Base-by-base conservation (phyloP, 305 asterid genomes). In the Solanum hybrid region DNA sequence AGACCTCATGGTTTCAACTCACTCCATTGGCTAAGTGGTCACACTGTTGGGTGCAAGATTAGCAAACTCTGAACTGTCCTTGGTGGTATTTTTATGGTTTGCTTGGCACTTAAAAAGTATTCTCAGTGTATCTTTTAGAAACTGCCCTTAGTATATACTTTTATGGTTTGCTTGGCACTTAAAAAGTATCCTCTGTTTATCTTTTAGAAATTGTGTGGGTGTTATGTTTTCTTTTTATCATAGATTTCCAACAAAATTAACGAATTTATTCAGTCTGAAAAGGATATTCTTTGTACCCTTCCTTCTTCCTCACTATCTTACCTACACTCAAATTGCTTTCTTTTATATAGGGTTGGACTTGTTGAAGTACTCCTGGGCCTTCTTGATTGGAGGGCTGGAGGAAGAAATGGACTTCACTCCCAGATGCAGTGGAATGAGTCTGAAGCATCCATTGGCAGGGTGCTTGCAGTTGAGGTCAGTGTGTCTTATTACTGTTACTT, bases 341-440 rank as follows among this genome's bases (percentile, higher is more conserved):
- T 57, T 22, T 57, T 11, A 57, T 87, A 27, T 31, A 93, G 99
- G 98, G 99, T 95, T 93, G 99, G 99, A 79, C 99, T 97, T 89
- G 98, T 97, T 91, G 97, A 97, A 91, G 98, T 97, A 90, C 98
- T 97, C 92, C 99, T 97, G 91, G 99, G 98, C 83, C 98, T 97
- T 93, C 99, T 97, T 91, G 99, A 97, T 94, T 97, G 99, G 99
- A 96, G 99, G 94, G 96, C 99, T 89, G 98, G 98, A 92, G 98
- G 97, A 89, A 94, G 96, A 93, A 96, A 94, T 92, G 96, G 97
- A 80, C 96, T 96, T 89, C 92, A 93, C 92, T 93, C 97, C 5
- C 99, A 95, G 93, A 97, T 97, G 99, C 97, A 97, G 89, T 97
- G 99, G 99, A 97, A 97, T 84, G 99, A 97, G 92, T 97, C 99